Evolutionary conservation across 2,329 filamentous ascomycete species (phyloP).

Genomic region (Beauveria medogensis): DNA sequence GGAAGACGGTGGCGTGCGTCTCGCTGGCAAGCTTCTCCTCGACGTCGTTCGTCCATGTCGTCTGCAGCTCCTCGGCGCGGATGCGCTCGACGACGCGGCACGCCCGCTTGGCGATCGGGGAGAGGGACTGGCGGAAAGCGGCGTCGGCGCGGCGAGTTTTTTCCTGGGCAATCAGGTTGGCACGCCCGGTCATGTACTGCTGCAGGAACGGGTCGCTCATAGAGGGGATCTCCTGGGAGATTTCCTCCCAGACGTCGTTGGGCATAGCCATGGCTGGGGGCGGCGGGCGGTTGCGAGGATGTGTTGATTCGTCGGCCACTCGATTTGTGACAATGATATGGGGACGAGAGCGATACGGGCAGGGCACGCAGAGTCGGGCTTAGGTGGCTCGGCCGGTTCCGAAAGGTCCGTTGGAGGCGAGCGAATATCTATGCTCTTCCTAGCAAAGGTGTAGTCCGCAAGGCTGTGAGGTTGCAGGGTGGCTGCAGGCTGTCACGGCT

Average conservation of each 20-base stretch:
- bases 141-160: constrained; percentile 69
- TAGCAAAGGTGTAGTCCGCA: too few species aligned
- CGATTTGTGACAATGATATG: not conserved
- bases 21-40: constrained; percentile 61
- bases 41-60: constrained; percentile 66
- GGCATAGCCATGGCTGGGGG: constrained; percentile 31
- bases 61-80: constrained; percentile 65
- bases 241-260: constrained; percentile 52
- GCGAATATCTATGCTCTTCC: not conserved
- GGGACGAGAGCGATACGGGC: not conserved
- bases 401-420: not conserved
- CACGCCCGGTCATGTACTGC: constrained; percentile 69
- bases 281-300: not conserved
- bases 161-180: constrained; percentile 71
- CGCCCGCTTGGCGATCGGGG: constrained; percentile 69
- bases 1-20: constrained; percentile 59
- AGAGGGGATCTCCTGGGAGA: constrained; percentile 47
- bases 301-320: not conserved
- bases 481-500: not conserved
- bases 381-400: constrained; percentile 4
- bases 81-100: constrained; percentile 74
- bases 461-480: not conserved
- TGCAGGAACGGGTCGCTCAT: constrained; percentile 68
- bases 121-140: constrained; percentile 65
- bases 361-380: not conserved